Base-by-base conservation (phyloP, 768 basidiomycete genomes). In the Cytidiella melzeri region DNA sequence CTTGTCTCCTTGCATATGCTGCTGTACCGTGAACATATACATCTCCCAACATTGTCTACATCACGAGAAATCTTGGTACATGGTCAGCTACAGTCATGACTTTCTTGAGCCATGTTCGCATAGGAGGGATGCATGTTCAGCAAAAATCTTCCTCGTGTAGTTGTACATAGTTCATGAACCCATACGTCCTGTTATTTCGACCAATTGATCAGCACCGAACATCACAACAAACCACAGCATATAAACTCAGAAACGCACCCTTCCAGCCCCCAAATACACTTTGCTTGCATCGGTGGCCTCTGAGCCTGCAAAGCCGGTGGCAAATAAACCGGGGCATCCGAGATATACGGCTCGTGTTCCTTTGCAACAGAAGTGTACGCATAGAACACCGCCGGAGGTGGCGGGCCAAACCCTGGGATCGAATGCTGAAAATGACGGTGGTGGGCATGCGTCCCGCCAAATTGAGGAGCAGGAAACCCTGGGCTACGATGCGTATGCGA, bases 311-410 rank as follows among this genome's bases (percentile, higher is more conserved):
- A 52, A 13, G 55, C 43, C n/a, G 60, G 42, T 7, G 55, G 55
- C 11, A 42, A 43, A 11, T 54, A 57, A 37, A 61, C 53, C 6
- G 70, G 71, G 10, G 63, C 64, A 3, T 67, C 60, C 11, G 71
- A 70, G 67, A 73, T 73, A 49, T 70, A 63, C 0, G 75, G 69
- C 43, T 62, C 57, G 36, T 66, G 61, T 2, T 54, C 56, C 15
- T 68, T 54, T 28, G 60, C 57, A 18, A 54, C 49, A 0, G 73
- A 70, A 0, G 75, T 75, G 45, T 73, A 68, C 24, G 75, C 60
- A 43, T 75, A 76, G 48, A 70, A 60, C 30, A 75, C 63, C 5
- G 64, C 62, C 2, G 73, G 71, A n/a, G 67, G 53, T 5, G 64
- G 53, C 62, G 34, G 53, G 46, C 12, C 25, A 48, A 12, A 62